phyloP scores from a whole-genome alignment of 2,329 filamentous ascomycete genomes.

The Pestalotiopsis sp. region DNA sequence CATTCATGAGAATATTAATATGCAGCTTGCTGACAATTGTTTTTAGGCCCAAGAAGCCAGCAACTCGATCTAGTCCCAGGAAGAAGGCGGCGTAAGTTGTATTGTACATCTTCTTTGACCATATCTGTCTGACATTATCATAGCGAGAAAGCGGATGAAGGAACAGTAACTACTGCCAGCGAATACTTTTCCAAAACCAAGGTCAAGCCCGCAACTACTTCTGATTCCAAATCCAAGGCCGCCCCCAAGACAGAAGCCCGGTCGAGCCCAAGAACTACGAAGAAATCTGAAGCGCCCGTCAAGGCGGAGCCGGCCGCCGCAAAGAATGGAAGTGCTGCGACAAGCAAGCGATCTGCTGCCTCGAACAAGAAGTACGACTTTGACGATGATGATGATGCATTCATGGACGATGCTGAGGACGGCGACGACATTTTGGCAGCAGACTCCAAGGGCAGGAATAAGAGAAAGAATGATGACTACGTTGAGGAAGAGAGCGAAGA shows the following conservation, averaged over 20 bases:
- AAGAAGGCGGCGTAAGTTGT: slow-evolving; percentile 57
- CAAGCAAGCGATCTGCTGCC: slow-evolving; percentile 46
- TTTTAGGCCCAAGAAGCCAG: slow-evolving; percentile 56
- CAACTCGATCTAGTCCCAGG: slow-evolving; percentile 49
- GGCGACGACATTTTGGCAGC: slow-evolving; percentile 86
- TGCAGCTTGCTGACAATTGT: slow-evolving; percentile 18
- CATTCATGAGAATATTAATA: not conserved
- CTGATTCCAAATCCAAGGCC: slow-evolving; percentile 37
- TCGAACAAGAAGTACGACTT: slow-evolving; percentile 42
- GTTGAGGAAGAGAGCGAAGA: slow-evolving; percentile 73
- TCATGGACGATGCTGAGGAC: slow-evolving; percentile 69
- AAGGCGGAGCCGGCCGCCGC: slow-evolving; percentile 29
- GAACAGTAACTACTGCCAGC: slow-evolving; percentile 56
- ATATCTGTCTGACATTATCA: not conserved
- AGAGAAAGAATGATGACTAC: slow-evolving; percentile 74
- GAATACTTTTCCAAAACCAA: slow-evolving; percentile 61
- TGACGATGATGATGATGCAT: slow-evolving; percentile 59
- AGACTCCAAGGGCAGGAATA: slow-evolving; percentile 66
- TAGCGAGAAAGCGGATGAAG: slow-evolving; percentile 47
- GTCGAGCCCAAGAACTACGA: slow-evolving; percentile 55
- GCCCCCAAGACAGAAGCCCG: slow-evolving; percentile 50
- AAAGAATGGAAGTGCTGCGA: slow-evolving; percentile 32
- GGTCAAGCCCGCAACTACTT: slow-evolving; percentile 42
- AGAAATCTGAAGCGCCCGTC: slow-evolving; percentile 25
- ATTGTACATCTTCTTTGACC: not conserved